Evolutionary conservation across 495 filamentous ascomycete genomes (phyloP).

Genomic region (Hypoxylon lienhwacheense): DNA sequence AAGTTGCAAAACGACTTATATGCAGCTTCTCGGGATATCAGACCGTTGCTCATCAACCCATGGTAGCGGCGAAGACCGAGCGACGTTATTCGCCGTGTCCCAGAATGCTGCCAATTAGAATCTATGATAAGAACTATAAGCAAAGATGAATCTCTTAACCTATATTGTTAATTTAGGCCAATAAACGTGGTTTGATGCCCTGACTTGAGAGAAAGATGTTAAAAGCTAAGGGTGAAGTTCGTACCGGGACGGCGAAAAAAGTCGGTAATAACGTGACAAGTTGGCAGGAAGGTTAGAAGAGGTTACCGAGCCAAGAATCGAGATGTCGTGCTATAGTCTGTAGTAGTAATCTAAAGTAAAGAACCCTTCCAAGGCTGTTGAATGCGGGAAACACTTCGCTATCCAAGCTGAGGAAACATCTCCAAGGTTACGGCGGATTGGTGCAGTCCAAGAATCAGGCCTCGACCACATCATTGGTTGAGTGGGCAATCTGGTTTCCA

Average conservation of each 20-base stretch:
- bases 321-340: conserved; percentile 27
- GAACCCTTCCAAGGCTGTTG: conserved; percentile 10
- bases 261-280: conserved; percentile 25
- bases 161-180: neutral
- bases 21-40: conserved; percentile 24
- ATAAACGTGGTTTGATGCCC: neutral
- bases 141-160: conserved; percentile 6
- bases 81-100: conserved; percentile 10
- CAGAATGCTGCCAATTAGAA: conserved; percentile 2
- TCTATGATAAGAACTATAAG: neutral
- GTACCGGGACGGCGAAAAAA: conserved; percentile 7
- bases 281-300: conserved; percentile 1
- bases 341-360: conserved; percentile 33
- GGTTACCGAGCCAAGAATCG: conserved; percentile 20
- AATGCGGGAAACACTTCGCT: conserved; percentile 28
- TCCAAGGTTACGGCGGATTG: conserved; percentile 21
- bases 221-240: conserved; percentile 2
- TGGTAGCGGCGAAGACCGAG: conserved; percentile 19
- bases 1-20: conserved; percentile 29
- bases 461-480: conserved; percentile 6
- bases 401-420: conserved; percentile 17
- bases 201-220: conserved; percentile 13
- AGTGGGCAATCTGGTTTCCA: conserved; percentile 5
- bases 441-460: conserved; percentile 16
- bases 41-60: conserved; percentile 17